Conservation (phyloP, 805 yeast genomes). For the Metschnikowia picachoensis region DNA sequence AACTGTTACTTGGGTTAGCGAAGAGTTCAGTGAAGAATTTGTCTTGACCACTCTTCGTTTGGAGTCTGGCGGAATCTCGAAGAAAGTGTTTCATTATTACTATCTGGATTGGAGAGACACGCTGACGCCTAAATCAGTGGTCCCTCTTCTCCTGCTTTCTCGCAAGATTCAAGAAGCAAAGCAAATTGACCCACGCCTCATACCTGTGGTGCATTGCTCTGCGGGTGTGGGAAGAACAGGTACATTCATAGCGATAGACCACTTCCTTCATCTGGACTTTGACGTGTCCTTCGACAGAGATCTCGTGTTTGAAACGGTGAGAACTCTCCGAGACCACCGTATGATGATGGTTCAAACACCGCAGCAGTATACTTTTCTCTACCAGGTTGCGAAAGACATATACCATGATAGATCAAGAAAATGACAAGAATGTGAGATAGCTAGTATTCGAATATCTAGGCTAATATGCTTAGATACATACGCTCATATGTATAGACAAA, state of each 20-base stretch:
- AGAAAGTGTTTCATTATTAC: slow-evolving; percentile 17
- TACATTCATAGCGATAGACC: slow-evolving; percentile 45
- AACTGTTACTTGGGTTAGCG: slow-evolving; percentile 17
- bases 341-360: slow-evolving; percentile 45
- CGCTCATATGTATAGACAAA: too few relatives aligned
- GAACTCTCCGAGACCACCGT: slow-evolving; percentile 28
- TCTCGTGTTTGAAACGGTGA: slow-evolving; percentile 27
- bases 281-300: slow-evolving; percentile 15
- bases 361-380: slow-evolving; percentile 35
- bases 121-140: slow-evolving; percentile 13
- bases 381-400: slow-evolving; percentile 22
- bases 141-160: slow-evolving; percentile 15
- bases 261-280: slow-evolving; percentile 18
- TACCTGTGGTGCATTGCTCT: slow-evolving; percentile 67
- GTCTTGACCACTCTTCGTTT: slow-evolving; percentile 27
- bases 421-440: not conserved
- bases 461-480: too few relatives aligned
- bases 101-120: slow-evolving; percentile 18
- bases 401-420: not conserved
- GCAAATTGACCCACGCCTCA: slow-evolving; percentile 7
- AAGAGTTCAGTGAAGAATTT: slow-evolving; percentile 20
- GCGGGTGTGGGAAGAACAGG: slow-evolving; percentile 99
- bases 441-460: too few relatives aligned
- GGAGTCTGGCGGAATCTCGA: slow-evolving; percentile 16
- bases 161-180: slow-evolving; percentile 4